A percentile compares a stretch with the other conserved stretches of the same genome.
These are phyloP conservation scores for Lasiodiplodia gonubiensis DNA, from an alignment of 2,329 filamentous ascomycete genomes.

Conservation along the genomic window DNA sequence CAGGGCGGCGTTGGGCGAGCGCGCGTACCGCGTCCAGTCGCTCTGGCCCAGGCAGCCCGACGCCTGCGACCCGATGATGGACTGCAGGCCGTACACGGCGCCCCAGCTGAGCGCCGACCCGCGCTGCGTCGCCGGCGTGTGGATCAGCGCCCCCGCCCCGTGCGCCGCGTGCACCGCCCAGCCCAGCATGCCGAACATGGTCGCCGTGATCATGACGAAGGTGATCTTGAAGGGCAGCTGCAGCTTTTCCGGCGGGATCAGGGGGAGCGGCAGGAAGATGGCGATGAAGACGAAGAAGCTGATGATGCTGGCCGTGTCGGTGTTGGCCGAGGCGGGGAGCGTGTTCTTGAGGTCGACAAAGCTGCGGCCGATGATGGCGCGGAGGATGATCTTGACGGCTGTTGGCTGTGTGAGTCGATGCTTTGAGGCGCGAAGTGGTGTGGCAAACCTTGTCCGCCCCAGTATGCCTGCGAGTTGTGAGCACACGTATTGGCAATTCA, in stretches of 20 bases:
- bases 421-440: background rate
- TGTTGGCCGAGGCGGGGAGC: conserved; percentile 41
- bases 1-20: conserved; percentile 42
- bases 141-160: conserved; percentile 46
- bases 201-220: conserved; percentile 51
- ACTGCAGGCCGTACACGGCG: conserved; percentile 55
- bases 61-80: conserved; percentile 49
- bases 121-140: conserved; percentile 44
- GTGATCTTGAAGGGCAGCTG: conserved; percentile 53
- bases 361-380: conserved; percentile 19
- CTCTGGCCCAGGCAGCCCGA: conserved; percentile 51
- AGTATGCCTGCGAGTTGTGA: conserved; percentile 21
- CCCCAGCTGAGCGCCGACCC: conserved; percentile 50
- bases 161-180: conserved; percentile 53
- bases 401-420: background rate
- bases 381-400: conserved; percentile 28
- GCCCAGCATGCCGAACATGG: conserved; percentile 42
- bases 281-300: conserved; percentile 45
- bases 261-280: conserved; percentile 52
- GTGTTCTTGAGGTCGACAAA: conserved; percentile 37
- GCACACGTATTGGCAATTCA: background rate
- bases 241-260: conserved; percentile 55
- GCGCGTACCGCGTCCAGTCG: conserved; percentile 52
- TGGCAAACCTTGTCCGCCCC: conserved; percentile 26
- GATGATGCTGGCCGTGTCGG: conserved; percentile 44